Base-by-base conservation (phyloP, 352 stramenopile species). In the Plasmopara viticola region DNA sequence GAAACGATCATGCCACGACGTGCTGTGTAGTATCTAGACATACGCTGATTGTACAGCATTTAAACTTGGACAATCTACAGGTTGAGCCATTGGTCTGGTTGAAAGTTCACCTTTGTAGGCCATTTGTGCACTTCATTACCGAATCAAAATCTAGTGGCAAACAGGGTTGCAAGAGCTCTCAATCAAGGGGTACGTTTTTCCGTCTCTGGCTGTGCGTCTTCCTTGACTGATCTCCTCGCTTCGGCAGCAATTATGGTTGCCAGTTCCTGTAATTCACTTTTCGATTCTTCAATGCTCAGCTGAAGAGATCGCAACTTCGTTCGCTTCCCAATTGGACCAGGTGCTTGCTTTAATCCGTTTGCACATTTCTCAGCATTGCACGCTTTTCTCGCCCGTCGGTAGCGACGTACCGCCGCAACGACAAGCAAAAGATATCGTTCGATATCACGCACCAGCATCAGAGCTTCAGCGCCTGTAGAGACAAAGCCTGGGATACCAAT, bases 211-310 rank as follows among this genome's bases (percentile, higher is more conserved):
- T 44, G 34, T 17, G 29, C 13, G 13, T 39, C 1, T 14, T 55
- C 52, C 25, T 55, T 13, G 15, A 30, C 57, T 34, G 48, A 41
- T 17, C 48, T 56, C 10, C 29, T 58, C 15, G 30, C 40, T 25
- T 62, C 46, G 10, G 28, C 38, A 15, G 45, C 48, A 37, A 62
- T 48, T 25, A 56, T 58, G 4, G 40, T 45, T 35, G 56, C 43
- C 29, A 68, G 8, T 39, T 70, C 58, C n/a, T 56, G 53, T 6
- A 70, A 53, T 17, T 70, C 62, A 10, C 14, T 39, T n/a, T 66
- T 67, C 5, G 62, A 67, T 34, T 70, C 58, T 55, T 70, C 62
- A 44, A 70, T 70, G 20, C 46, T 47, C 18, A 67, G 30, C n/a
- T 70, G 62, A 20, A 70, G 50, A 33, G 62, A 53, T 35, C 50